These are phyloP conservation scores for Peronospora destructor DNA, from an alignment of 352 stramenopile genomes.

Conservation along the genomic window DNA sequence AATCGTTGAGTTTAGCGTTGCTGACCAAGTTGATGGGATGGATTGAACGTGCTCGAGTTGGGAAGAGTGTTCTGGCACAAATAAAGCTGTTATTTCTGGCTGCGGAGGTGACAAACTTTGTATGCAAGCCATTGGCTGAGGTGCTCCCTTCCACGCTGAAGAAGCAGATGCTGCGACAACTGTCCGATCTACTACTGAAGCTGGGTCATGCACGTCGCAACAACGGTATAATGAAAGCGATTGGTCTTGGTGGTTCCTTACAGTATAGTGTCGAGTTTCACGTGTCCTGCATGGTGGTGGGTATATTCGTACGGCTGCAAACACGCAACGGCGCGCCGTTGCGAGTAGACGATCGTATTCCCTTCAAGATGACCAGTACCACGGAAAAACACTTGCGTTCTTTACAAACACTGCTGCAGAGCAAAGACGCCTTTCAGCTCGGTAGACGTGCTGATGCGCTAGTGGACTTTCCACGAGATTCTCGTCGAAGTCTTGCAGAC, in stretches of 20 bases:
- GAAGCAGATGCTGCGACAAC: constrained; percentile 73
- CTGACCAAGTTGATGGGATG: constrained; percentile 64
- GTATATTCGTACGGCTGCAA: constrained; percentile 74
- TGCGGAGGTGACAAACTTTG: constrained; percentile 70
- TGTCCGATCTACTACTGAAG: constrained; percentile 53
- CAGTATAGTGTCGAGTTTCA: constrained; percentile 78
- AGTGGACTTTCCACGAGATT: constrained; percentile 56
- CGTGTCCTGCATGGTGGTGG: constrained; percentile 57
- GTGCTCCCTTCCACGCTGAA: constrained; percentile 53
- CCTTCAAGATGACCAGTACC: constrained; percentile 75
- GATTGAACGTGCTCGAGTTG: constrained; percentile 59
- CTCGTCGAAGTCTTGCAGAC: constrained; percentile 67
- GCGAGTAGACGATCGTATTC: constrained; percentile 64
- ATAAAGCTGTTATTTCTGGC: constrained; percentile 80
- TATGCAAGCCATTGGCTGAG: constrained; percentile 49
- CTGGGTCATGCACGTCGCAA: constrained; percentile 65
- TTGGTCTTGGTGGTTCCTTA: constrained; percentile 67
- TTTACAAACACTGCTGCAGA: constrained; percentile 64
- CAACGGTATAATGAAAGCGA: constrained; percentile 82
- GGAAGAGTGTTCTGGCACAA: constrained; percentile 47
- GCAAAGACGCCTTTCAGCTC: constrained; percentile 74
- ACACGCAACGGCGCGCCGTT: constrained; percentile 63
- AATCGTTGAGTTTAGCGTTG: constrained; percentile 62
- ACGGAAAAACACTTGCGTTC: constrained; percentile 69
- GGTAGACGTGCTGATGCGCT: constrained; percentile 67